These are phyloP conservation scores for Pholiota microspora DNA, from an alignment of 768 basidiomycete genomes.

Conservation along the genomic window DNA sequence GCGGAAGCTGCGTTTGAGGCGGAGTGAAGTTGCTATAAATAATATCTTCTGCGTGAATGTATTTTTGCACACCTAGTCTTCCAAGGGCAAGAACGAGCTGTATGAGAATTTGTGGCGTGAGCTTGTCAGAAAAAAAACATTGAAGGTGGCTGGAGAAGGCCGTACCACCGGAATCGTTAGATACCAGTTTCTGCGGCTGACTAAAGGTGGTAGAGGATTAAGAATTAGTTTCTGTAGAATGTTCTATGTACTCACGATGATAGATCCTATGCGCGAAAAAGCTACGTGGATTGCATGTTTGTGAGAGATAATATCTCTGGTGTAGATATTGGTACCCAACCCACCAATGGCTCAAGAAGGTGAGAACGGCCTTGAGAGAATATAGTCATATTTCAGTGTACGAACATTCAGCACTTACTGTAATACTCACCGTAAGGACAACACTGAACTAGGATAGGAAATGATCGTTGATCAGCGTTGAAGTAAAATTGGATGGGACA, in stretches of 20 bases:
- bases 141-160: background rate
- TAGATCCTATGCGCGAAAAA: slow-evolving; percentile 37
- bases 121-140: background rate
- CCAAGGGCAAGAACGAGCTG: slow-evolving; percentile 1
- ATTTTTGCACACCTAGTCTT: background rate
- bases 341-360: slow-evolving; percentile 26
- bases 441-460: slow-evolving; percentile 18
- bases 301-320: background rate
- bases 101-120: background rate
- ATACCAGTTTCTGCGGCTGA: slow-evolving; percentile 15
- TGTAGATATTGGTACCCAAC: background rate
- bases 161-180: slow-evolving; percentile 8
- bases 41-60: background rate
- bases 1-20: slow-evolving; percentile 21
- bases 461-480: background rate
- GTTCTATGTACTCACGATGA: slow-evolving; percentile 23
- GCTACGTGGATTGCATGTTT: slow-evolving; percentile 15
- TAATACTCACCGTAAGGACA: slow-evolving; percentile 20
- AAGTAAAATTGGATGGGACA: background rate
- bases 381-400: background rate
- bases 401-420: background rate
- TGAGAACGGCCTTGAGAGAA: slow-evolving; percentile 23
- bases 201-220: background rate
- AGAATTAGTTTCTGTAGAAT: background rate
- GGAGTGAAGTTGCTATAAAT: background rate